Evolutionary conservation across 768 basidiomycete genomes (phyloP).

Genomic region (Mycena kentingensis): DNA sequence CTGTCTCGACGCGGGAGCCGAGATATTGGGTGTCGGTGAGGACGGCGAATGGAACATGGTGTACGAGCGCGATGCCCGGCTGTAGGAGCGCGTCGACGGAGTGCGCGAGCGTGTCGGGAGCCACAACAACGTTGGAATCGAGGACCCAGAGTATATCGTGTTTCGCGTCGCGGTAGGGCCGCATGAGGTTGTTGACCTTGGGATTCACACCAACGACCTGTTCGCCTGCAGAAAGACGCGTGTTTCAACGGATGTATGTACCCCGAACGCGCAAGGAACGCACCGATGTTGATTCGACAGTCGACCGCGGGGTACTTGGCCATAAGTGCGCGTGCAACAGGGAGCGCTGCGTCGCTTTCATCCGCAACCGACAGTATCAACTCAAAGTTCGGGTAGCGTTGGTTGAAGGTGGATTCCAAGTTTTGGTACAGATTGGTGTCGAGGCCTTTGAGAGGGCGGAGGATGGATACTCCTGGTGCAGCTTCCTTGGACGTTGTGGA

Average conservation of each 20-base stretch:
- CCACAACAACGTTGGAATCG: constrained; percentile 89
- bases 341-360: constrained; percentile 84
- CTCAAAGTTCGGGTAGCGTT: constrained; percentile 91
- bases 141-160: constrained; percentile 96
- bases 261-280: constrained; percentile 20
- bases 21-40: constrained; percentile 66
- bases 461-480: constrained; percentile 88
- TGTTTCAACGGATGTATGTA: constrained; percentile 3
- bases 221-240: constrained; percentile 54
- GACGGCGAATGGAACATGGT: constrained; percentile 92
- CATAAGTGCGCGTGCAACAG: constrained; percentile 76
- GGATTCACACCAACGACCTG: constrained; percentile 90
- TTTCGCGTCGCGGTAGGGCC: constrained; percentile 75
- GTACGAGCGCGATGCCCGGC: constrained; percentile 77
- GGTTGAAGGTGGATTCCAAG: constrained; percentile 87
- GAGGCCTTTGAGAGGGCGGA: constrained; percentile 92
- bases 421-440: constrained; percentile 97
- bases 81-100: constrained; percentile 74
- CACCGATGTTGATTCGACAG: constrained; percentile 77
- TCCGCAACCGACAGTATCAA: constrained; percentile 91
- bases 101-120: constrained; percentile 77
- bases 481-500: constrained; percentile 45
- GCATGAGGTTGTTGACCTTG: constrained; percentile 95
- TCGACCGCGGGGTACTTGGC: constrained; percentile 76
- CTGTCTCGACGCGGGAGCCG: constrained; percentile 87